phyloP scores from a whole-genome alignment of 345 rosid genomes.

The Euphorbia peplus region DNA sequence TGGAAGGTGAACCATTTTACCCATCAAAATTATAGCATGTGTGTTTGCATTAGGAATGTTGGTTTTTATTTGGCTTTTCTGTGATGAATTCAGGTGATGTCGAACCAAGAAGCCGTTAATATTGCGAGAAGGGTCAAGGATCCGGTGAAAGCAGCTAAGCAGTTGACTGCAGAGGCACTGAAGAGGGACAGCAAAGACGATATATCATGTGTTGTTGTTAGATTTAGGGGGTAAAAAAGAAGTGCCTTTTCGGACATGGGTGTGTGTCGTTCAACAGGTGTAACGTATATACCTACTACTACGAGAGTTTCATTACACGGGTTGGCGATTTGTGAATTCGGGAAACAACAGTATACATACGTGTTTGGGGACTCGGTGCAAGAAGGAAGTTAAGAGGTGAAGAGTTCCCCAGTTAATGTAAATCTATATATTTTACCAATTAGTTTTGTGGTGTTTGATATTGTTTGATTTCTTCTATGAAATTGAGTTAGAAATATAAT shows the following conservation, averaged over 20 bases:
- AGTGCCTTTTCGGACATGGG: conserved; percentile 4
- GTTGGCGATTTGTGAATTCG: conserved; percentile 25
- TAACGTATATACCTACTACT: conserved; percentile 24
- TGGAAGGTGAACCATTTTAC: conserved; percentile 54
- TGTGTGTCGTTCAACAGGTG: conserved; percentile 18
- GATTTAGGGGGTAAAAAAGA: conserved; percentile 45
- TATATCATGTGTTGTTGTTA: conserved; percentile 70
- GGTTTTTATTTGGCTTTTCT: background rate
- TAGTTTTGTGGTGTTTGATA: conserved; percentile 34
- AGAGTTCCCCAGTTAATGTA: conserved; percentile 19
- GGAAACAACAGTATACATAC: conserved; percentile 19
- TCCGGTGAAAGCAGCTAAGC: conserved; percentile 76
- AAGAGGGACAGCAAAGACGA: conserved; percentile 71
- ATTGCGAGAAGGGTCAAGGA: conserved; percentile 61
- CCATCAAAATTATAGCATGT: background rate
- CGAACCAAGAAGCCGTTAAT: conserved; percentile 74
- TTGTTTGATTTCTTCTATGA: conserved; percentile 38
- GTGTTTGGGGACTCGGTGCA: conserved; percentile 15
- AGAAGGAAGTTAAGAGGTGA: background rate
- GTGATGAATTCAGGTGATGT: conserved; percentile 51
- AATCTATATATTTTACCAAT: conserved; percentile 26
- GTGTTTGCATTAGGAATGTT: background rate
- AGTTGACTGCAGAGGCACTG: conserved; percentile 56
- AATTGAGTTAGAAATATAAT: conserved; percentile 24
- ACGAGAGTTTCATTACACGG: conserved; percentile 28